phyloP scores from a whole-genome alignment of 768 basidiomycete genomes.

The Russula olivacea region DNA sequence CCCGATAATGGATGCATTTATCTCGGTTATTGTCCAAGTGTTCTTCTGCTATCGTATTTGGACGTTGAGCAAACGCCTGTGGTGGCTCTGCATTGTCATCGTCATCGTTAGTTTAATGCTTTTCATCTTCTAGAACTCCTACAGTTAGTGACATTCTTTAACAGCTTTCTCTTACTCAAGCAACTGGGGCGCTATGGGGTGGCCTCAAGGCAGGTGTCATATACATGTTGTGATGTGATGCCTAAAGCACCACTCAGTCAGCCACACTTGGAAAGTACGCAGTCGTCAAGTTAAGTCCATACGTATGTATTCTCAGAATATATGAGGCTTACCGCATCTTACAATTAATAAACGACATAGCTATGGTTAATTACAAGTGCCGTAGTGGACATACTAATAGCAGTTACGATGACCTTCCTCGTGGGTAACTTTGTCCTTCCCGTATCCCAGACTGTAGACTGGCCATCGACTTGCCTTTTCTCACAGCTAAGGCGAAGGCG shows the following conservation, averaged over 20 bases:
- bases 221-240: background rate
- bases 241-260: background rate
- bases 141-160: background rate
- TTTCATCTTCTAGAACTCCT: background rate
- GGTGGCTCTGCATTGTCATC: constrained; percentile 7
- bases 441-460: background rate
- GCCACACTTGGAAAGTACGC: background rate
- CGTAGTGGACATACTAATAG: constrained; percentile 13
- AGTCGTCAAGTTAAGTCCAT: background rate
- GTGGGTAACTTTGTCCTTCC: background rate
- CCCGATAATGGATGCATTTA: constrained; percentile 3
- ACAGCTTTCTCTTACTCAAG: constrained; percentile 1
- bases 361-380: constrained; percentile 12
- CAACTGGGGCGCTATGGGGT: background rate
- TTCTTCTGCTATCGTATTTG: constrained; percentile 20
- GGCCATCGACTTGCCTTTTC: background rate
- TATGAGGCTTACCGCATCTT: background rate
- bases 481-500: background rate
- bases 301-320: background rate
- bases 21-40: constrained; percentile 9
- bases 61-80: constrained; percentile 9
- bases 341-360: background rate
- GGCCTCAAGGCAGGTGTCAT: background rate
- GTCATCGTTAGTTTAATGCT: background rate
- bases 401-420: constrained; percentile 6